phyloP scores from a whole-genome alignment of 495 filamentous ascomycete genomes.

The Thozetella sp. region DNA sequence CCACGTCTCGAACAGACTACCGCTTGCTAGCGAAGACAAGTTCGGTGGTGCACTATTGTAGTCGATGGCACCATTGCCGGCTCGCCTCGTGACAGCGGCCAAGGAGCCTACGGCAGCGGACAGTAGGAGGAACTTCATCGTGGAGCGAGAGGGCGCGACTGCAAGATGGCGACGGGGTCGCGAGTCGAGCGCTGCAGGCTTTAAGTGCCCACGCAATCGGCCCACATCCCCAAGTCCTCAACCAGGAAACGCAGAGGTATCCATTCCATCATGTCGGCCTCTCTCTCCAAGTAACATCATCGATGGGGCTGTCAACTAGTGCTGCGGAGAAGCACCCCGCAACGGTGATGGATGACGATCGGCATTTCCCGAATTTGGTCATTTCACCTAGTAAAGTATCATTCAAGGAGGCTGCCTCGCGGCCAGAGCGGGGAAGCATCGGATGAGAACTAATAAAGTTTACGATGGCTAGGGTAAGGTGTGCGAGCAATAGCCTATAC shows the following conservation, averaged over 20 bases:
- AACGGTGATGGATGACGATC: too few relatives aligned
- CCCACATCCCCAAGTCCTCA: background rate
- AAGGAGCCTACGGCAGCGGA: constrained; percentile 15
- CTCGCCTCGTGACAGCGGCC: constrained; percentile 7
- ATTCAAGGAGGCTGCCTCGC: too few relatives aligned
- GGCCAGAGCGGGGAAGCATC: background rate
- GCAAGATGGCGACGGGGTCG: background rate
- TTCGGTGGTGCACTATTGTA: constrained; percentile 21
- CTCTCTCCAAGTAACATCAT: background rate
- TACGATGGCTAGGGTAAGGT: background rate
- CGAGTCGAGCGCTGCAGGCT: background rate
- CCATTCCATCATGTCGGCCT: background rate
- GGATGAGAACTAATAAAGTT: background rate
- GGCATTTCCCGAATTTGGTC: background rate
- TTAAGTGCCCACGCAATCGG: background rate
- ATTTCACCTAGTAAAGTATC: background rate
- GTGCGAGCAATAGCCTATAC: background rate
- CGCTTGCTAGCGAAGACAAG: constrained; percentile 17
- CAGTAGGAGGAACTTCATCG: constrained; percentile 20
- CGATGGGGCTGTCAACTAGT: background rate
- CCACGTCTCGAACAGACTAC: constrained; percentile 22
- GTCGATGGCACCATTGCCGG: constrained; percentile 6
- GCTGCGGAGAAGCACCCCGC: background rate
- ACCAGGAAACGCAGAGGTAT: background rate
- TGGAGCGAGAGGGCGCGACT: constrained; percentile 1